Evolutionary conservation across 2,329 filamentous ascomycete species (phyloP).

Genomic region (Tolypocladium nubicola): DNA sequence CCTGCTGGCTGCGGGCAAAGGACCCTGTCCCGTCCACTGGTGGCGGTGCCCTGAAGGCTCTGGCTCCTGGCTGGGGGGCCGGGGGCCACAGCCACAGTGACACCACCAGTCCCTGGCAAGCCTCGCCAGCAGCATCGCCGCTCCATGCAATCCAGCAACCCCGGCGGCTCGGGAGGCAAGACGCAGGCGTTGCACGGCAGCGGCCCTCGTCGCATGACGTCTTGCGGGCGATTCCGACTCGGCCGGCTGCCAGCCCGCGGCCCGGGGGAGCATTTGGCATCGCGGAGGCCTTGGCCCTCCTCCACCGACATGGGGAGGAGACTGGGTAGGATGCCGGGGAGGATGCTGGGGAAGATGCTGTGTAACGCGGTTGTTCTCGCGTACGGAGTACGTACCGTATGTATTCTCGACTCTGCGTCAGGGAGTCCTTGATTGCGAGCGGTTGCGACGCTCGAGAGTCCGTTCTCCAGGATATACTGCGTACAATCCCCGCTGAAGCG

Average conservation of each 20-base stretch:
- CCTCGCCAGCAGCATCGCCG: not conserved
- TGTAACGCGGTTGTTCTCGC: not conserved
- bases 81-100: not conserved
- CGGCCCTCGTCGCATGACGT: not conserved
- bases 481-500: not conserved
- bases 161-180: not conserved
- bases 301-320: too few species aligned
- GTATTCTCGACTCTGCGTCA: not conserved
- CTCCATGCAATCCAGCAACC: not conserved
- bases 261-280: not conserved
- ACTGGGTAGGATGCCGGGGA: too few species aligned
- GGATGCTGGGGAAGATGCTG: not conserved
- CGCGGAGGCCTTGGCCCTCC: too few species aligned
- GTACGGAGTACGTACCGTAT: not conserved
- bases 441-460: not conserved
- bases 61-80: not conserved
- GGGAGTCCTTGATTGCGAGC: not conserved
- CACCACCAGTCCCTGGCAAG: not conserved
- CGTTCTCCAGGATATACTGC: not conserved
- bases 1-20: not conserved
- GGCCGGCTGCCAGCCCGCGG: not conserved
- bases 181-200: not conserved
- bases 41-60: not conserved
- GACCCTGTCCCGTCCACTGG: not conserved
- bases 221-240: not conserved